These are phyloP conservation scores for Puccinia coronata DNA, from an alignment of 1,284 basidiomycete genomes.

Conservation along the genomic window DNA sequence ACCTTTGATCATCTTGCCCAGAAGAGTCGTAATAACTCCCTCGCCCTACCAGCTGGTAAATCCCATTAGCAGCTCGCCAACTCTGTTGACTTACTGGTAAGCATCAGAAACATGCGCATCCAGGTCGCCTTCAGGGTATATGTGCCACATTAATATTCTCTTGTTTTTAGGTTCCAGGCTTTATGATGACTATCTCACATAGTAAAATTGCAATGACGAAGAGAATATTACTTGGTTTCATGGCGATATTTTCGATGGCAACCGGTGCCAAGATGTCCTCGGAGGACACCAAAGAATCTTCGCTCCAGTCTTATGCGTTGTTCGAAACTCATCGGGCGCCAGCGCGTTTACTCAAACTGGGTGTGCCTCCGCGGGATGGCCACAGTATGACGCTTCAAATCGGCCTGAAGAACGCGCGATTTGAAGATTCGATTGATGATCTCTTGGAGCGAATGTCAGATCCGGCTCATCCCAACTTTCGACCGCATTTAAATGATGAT, in stretches of 20 bases:
- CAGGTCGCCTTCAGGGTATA: neutral
- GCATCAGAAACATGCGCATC: neutral
- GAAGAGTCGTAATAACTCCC: neutral
- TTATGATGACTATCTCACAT: neutral
- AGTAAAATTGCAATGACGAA: neutral
- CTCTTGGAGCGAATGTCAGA: conserved; percentile 38
- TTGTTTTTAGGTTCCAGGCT: neutral
- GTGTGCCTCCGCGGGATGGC: neutral
- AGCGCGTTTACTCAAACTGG: conserved; percentile 10
- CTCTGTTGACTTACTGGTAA: neutral
- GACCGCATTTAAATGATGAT: conserved; percentile 25
- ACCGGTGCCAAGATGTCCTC: neutral
- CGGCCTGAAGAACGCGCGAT: conserved; percentile 28
- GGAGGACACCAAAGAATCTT: neutral
- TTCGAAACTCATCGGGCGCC: conserved; percentile 47
- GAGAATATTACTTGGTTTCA: neutral
- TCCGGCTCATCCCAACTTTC: conserved; percentile 27
- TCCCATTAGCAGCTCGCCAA: neutral
- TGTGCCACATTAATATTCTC: neutral
- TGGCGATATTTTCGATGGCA: neutral
- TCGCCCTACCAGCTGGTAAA: neutral
- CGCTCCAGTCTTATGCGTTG: neutral
- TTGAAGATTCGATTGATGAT: conserved; percentile 29
- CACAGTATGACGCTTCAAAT: conserved; percentile 46
- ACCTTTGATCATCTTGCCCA: too few species aligned